These are phyloP conservation scores for Paraphaeosphaeria sporulosa DNA, from an alignment of 2,329 filamentous ascomycete species.

Conservation along the genomic window DNA sequence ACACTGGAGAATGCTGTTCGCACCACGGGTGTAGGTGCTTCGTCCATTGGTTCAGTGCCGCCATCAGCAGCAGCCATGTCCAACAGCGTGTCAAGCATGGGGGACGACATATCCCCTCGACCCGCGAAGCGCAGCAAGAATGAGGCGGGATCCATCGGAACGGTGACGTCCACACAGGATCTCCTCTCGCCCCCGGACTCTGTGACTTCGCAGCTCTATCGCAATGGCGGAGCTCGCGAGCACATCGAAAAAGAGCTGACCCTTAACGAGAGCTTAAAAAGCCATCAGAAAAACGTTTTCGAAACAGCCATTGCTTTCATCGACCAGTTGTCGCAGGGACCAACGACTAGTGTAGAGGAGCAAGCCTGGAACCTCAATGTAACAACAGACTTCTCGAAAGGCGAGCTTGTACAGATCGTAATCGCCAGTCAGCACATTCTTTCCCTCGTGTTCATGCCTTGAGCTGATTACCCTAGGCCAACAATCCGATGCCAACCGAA, in stretches of 20 bases:
- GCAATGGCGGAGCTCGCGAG: constrained; percentile 33
- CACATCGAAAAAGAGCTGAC: constrained; percentile 41
- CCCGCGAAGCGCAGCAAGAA: constrained; percentile 20
- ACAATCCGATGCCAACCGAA: constrained; percentile 14
- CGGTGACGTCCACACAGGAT: not conserved
- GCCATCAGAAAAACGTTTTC: constrained; percentile 38
- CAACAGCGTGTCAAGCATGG: not conserved
- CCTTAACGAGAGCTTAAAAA: constrained; percentile 32
- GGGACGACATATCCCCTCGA: constrained; percentile 10
- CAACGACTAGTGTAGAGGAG: constrained; percentile 29
- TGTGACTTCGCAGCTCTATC: constrained; percentile 29
- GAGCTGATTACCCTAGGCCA: constrained; percentile 22
- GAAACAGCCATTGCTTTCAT: constrained; percentile 41
- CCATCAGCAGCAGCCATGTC: not conserved
- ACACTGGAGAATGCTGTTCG: constrained; percentile 36
- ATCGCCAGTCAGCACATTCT: not conserved
- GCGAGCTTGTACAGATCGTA: constrained; percentile 38
- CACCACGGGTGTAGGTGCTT: not conserved
- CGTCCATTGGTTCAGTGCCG: constrained; percentile 5
- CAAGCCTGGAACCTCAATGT: constrained; percentile 27
- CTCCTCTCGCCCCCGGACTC: constrained; percentile 23
- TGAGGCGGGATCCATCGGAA: constrained; percentile 4
- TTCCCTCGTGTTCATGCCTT: not conserved
- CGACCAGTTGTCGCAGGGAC: constrained; percentile 37
- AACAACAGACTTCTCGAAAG: constrained; percentile 32